These are phyloP conservation scores for Stephania japonica DNA, from an alignment of 164 flowering plant genomes.

Conservation along the genomic window DNA sequence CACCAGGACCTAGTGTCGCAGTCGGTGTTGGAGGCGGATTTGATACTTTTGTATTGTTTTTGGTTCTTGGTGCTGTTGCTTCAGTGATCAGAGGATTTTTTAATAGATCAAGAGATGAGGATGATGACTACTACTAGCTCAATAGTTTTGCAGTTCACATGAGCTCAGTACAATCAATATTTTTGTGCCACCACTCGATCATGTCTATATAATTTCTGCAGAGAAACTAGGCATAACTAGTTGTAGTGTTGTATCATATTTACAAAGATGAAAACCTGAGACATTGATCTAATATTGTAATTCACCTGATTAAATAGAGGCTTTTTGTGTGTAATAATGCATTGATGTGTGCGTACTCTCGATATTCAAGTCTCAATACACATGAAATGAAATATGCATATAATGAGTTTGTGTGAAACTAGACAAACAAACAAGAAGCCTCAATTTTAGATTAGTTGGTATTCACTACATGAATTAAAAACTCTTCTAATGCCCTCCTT, in stretches of 20 bases:
- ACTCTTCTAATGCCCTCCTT: no score
- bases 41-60: constrained; percentile 45
- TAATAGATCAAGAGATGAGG: constrained; percentile 44
- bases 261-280: not conserved
- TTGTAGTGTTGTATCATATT: not conserved
- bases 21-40: constrained; percentile 90
- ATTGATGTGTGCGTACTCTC: no score
- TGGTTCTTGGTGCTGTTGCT: constrained; percentile 67
- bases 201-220: not conserved
- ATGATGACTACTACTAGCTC: constrained; percentile 40
- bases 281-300: not conserved
- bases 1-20: constrained; percentile 81
- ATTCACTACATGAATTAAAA: no score
- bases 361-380: no score
- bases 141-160: not conserved
- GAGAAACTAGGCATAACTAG: no score
- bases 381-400: no score
- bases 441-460: no score
- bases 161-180: not conserved
- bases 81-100: constrained; percentile 58
- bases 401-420: no score
- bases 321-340: no score
- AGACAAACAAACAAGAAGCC: no score
- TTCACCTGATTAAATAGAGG: not conserved
- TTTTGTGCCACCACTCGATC: not conserved